A percentile compares a stretch with the other conserved stretches of the same genome.
These are phyloP conservation scores for Gigaspora rosea DNA, from an alignment of 192 early-diverging fungal species.

Conservation along the genomic window DNA sequence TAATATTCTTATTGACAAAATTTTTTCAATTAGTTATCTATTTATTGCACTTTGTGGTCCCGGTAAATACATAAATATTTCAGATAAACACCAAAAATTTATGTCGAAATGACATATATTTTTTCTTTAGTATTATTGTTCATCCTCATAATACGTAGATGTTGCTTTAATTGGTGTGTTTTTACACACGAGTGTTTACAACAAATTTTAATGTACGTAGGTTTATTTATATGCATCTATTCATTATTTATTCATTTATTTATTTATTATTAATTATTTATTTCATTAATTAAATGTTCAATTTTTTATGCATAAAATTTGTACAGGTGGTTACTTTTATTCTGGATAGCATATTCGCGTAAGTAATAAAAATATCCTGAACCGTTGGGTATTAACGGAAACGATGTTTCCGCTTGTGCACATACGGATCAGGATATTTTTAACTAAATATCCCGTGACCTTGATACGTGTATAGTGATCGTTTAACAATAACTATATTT, in stretches of 20 bases:
- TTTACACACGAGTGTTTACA: background rate
- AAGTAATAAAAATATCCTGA: background rate
- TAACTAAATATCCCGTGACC: too few relatives aligned
- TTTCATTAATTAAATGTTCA: background rate
- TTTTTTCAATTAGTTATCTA: background rate
- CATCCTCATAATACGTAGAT: background rate
- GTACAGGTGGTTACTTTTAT: background rate
- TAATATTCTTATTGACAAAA: background rate
- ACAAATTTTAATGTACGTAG: background rate
- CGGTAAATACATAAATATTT: background rate
- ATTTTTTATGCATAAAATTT: background rate
- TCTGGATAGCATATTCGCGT: background rate
- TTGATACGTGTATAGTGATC: too few relatives aligned
- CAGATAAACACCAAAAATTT: background rate
- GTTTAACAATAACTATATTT: background rate
- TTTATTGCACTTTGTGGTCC: background rate
- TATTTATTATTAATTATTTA: background rate
- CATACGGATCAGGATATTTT: too few relatives aligned
- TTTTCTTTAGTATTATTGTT: background rate
- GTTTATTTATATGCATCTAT: background rate
- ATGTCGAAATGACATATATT: background rate
- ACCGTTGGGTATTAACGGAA: too few relatives aligned
- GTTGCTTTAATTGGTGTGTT: background rate
- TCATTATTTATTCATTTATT: background rate
- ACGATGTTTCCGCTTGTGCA: too few relatives aligned